Base-by-base conservation (phyloP, 257 asterid genomes). In the Paulownia fortunei region DNA sequence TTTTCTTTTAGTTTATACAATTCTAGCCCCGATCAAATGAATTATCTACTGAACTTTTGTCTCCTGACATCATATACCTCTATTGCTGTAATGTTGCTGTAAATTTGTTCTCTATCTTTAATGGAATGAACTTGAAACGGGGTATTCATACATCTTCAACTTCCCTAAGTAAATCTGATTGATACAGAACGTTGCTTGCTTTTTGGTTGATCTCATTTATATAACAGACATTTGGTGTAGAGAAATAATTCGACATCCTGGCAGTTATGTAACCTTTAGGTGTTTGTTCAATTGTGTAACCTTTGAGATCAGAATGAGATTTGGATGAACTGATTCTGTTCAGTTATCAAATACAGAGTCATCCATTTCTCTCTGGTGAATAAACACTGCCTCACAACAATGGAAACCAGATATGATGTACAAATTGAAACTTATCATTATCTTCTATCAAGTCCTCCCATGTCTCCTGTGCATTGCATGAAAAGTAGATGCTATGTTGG, bases 1-100 rank as follows among this genome's bases (percentile, higher is more conserved):
- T 15, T 81, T 93, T 61, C 96, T 95, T 71, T 82, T 95, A 58
- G 70, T 95, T 73, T 95, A 93, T 74, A 89, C 97, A 10, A 83
- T 93, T 82, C 86, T 89, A 23, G 83, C 82, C 72, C 95, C 96
- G 3, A 32, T 85, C 18, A 91, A 89, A 86, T 91, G 90, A 91
- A 34, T 55, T 15, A 13, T 27, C 41, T 44, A 3, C 46, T 13
- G 26, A 32, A 23, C 24, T 15, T 42, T 55, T 24, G 56, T 23
- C 58, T 19, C 67, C 15, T 6, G 7, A 60, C 72, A 11, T 18
- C 23, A 26, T 19, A 77, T 24, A 18, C 39, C 39, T 19, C 73
- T n/a, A n/a, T n/a, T 7, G 3, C 11, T 8, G 51, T 7, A 44
- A 44, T 39, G 11, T 23, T 74, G 47, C 78, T 79, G 88, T 81